These are phyloP conservation scores for Graphilbum ipis-grandicollis DNA, from an alignment of 2,329 filamentous ascomycete species.

Conservation along the genomic window DNA sequence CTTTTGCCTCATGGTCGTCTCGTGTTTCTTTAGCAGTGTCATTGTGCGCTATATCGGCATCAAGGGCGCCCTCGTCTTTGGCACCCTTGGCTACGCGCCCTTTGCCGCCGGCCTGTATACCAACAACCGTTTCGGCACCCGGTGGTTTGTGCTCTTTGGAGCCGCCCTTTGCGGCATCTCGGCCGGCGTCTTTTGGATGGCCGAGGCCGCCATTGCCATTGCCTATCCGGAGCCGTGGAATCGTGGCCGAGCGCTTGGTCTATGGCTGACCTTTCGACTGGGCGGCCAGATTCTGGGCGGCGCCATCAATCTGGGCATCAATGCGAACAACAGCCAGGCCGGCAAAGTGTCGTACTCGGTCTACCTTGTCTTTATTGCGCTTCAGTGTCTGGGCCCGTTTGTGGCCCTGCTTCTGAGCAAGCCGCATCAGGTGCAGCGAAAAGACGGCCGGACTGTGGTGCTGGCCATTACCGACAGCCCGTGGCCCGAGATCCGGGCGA, in stretches of 20 bases:
- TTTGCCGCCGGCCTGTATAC: slow-evolving; percentile 55
- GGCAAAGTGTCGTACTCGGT: slow-evolving; percentile 54
- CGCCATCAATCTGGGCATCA: slow-evolving; percentile 53
- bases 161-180: slow-evolving; percentile 52
- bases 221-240: slow-evolving; percentile 56
- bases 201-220: slow-evolving; percentile 56
- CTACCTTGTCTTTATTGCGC: slow-evolving; percentile 51
- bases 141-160: slow-evolving; percentile 53
- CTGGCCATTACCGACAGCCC: slow-evolving; percentile 38
- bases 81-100: slow-evolving; percentile 47
- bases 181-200: slow-evolving; percentile 60
- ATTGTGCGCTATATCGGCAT: slow-evolving; percentile 53
- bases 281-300: slow-evolving; percentile 54
- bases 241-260: slow-evolving; percentile 44
- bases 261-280: slow-evolving; percentile 40
- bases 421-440: slow-evolving; percentile 44
- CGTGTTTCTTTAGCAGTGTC: slow-evolving; percentile 45
- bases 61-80: slow-evolving; percentile 52
- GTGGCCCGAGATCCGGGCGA: slow-evolving; percentile 41
- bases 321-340: slow-evolving; percentile 25
- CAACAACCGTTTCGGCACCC: slow-evolving; percentile 51
- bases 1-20: slow-evolving; percentile 45
- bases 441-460: slow-evolving; percentile 44
- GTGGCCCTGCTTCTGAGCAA: slow-evolving; percentile 43
- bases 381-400: slow-evolving; percentile 50